Evolutionary conservation across 2,329 filamentous ascomycete genomes (phyloP).

Genomic region (Magnaporthales sp.): DNA sequence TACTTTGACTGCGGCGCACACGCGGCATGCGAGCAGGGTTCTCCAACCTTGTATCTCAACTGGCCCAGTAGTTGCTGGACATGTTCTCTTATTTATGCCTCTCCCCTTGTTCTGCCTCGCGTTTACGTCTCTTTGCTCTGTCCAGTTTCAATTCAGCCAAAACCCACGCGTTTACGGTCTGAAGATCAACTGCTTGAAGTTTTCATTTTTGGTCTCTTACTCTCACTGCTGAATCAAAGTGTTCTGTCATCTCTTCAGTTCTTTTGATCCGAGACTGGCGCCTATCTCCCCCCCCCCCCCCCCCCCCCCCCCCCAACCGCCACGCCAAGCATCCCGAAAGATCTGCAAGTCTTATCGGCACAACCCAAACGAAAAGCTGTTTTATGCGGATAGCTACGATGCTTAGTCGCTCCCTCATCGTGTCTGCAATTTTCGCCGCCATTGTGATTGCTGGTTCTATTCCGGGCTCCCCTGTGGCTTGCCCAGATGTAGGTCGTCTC

Average conservation of each 20-base stretch:
- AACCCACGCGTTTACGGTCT: not conserved
- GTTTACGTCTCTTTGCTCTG: not conserved
- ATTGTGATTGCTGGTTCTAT: constrained; percentile 17
- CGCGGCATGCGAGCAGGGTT: not conserved
- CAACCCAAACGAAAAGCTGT: not conserved
- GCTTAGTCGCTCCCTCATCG: constrained; percentile 16
- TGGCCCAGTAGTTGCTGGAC: not conserved
- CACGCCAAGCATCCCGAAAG: not conserved
- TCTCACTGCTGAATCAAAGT: not conserved
- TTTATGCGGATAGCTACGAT: constrained; percentile 12
- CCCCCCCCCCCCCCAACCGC: too few relatives aligned
- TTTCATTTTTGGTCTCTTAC: not conserved
- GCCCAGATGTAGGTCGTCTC: constrained; percentile 25
- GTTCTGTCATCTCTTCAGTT: not conserved
- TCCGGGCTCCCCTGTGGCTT: constrained; percentile 26
- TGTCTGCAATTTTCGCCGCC: constrained; percentile 13
- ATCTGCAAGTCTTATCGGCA: not conserved
- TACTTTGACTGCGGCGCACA: not conserved
- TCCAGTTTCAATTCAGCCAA: not conserved
- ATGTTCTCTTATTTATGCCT: not conserved
- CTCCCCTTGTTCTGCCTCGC: not conserved
- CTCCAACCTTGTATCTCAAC: not conserved
- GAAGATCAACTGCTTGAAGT: not conserved
- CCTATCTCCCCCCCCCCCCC: too few relatives aligned
- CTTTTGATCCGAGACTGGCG: not conserved